phyloP scores from a whole-genome alignment of 192 early-diverging fungal species.

The Podila verticillata region DNA sequence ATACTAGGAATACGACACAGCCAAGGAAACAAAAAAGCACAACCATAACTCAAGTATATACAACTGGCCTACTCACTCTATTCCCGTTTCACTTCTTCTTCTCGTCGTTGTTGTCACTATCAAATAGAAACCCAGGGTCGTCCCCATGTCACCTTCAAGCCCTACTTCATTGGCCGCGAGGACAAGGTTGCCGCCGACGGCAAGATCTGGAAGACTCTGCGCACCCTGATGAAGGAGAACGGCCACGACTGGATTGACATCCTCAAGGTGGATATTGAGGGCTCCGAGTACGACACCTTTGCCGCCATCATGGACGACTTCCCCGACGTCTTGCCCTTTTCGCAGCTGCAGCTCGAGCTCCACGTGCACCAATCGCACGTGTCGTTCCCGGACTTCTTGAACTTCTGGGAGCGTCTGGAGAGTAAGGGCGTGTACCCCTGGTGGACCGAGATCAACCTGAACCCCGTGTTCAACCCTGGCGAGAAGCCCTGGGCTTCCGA shows the following conservation, averaged over 20 bases:
- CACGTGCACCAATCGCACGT: conserved; percentile 13
- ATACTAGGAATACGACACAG: too few relatives aligned
- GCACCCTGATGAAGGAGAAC: conserved; percentile 41
- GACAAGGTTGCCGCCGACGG: conserved; percentile 5
- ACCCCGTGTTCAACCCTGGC: conserved; percentile 19
- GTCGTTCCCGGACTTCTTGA: conserved; percentile 18
- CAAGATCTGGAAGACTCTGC: conserved; percentile 28
- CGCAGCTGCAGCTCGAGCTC: conserved; percentile 39
- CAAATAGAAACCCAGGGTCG: conserved; percentile 29
- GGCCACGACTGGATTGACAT: conserved; percentile 52
- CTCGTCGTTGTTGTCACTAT: neutral
- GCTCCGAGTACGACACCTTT: conserved; percentile 30
- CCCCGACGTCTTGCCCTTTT: conserved; percentile 37
- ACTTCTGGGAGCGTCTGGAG: conserved; percentile 44
- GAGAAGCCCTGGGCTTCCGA: conserved; percentile 24
- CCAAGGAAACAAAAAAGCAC: too few relatives aligned
- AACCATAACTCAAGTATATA: too few relatives aligned
- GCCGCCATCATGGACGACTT: conserved; percentile 47
- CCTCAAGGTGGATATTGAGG: conserved; percentile 49
- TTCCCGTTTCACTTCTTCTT: neutral
- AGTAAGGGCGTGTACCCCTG: conserved; percentile 36
- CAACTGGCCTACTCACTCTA: neutral
- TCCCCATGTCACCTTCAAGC: conserved; percentile 12
- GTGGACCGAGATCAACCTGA: conserved; percentile 37
- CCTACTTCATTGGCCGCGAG: conserved; percentile 31